A percentile compares a stretch with the other conserved stretches of the same genome.
Conservation (phyloP, 352 stramenopile genomes). For the Globisporangium nunn region DNA sequence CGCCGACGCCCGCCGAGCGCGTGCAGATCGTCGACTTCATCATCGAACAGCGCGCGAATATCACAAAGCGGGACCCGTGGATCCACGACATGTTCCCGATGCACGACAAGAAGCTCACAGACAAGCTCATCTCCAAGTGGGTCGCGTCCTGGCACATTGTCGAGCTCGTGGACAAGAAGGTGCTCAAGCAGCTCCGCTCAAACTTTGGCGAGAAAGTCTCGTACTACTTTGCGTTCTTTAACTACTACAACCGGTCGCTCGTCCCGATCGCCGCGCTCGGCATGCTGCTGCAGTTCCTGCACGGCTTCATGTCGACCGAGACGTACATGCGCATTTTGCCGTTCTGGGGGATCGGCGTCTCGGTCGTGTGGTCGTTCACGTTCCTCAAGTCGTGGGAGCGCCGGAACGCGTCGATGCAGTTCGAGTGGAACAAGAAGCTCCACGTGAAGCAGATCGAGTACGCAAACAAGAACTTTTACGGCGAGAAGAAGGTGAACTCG, state of each 20-base stretch:
- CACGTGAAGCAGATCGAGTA: constrained; percentile 84
- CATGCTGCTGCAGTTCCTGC: constrained; percentile 46
- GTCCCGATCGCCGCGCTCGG: constrained; percentile 67
- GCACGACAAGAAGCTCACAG: constrained; percentile 62
- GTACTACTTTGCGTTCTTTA: constrained; percentile 85
- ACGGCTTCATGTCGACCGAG: constrained; percentile 42
- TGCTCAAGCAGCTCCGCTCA: constrained; percentile 55
- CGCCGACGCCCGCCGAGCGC: constrained; percentile 65
- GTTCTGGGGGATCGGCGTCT: constrained; percentile 80
- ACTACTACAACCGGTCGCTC: constrained; percentile 77
- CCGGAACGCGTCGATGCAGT: constrained; percentile 73
- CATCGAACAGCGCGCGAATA: constrained; percentile 64
- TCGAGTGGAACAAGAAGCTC: constrained; percentile 74
- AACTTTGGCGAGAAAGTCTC: constrained; percentile 85
- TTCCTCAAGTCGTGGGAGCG: constrained; percentile 84
- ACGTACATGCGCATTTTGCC: constrained; percentile 74
- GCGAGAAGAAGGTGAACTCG: constrained; percentile 58
- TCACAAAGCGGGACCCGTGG: constrained; percentile 49
- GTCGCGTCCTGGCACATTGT: constrained; percentile 53
- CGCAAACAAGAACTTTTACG: constrained; percentile 72
- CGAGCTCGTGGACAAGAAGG: constrained; percentile 46
- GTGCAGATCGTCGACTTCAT: constrained; percentile 85
- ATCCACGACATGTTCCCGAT: constrained; percentile 84
- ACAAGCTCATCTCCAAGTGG: constrained; percentile 64
- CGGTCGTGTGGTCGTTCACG: constrained; percentile 70